A percentile compares a stretch with the other conserved stretches of the same genome.
Conservation (phyloP, 164 flowering plant species). For the Berberis vulgaris region DNA sequence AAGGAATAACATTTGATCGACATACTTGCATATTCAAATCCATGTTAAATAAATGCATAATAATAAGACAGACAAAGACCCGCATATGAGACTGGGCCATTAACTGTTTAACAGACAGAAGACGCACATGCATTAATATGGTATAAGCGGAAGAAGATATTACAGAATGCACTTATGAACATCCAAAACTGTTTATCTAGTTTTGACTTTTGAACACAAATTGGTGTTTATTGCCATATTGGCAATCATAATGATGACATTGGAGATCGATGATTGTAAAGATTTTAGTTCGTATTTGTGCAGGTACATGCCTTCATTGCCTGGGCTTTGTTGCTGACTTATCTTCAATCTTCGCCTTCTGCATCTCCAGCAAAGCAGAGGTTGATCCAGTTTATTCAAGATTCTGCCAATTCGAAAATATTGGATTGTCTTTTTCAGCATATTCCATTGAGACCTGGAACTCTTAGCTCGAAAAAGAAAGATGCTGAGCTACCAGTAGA, state of each 20-base stretch:
- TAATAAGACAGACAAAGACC: too few species aligned
- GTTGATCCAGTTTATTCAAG: constrained; percentile 64
- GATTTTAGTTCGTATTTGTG: constrained; percentile 5
- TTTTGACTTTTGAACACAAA: too few species aligned
- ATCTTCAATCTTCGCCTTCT: constrained; percentile 60
- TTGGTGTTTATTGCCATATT: too few species aligned
- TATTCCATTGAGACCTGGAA: constrained; percentile 56
- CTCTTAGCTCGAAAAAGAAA: constrained; percentile 48
- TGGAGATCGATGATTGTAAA: constrained; percentile 1
- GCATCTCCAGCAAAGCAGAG: constrained; percentile 58
- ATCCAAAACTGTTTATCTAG: too few species aligned
- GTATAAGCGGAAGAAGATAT: too few species aligned
- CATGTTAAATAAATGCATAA: too few species aligned
- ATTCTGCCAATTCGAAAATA: constrained; percentile 48
- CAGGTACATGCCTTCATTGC: constrained; percentile 73
- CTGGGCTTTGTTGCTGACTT: constrained; percentile 79
- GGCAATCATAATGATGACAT: background rate
- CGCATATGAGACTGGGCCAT: too few species aligned
- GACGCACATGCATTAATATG: too few species aligned
- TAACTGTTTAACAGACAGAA: too few species aligned
- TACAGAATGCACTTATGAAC: too few species aligned
- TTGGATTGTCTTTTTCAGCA: constrained; percentile 82
- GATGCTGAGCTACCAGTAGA: constrained; percentile 49
- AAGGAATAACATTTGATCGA: too few species aligned
- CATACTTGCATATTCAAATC: too few species aligned